Conservation (phyloP, 75 land plant species). For the Ceratopteris richardii region DNA sequence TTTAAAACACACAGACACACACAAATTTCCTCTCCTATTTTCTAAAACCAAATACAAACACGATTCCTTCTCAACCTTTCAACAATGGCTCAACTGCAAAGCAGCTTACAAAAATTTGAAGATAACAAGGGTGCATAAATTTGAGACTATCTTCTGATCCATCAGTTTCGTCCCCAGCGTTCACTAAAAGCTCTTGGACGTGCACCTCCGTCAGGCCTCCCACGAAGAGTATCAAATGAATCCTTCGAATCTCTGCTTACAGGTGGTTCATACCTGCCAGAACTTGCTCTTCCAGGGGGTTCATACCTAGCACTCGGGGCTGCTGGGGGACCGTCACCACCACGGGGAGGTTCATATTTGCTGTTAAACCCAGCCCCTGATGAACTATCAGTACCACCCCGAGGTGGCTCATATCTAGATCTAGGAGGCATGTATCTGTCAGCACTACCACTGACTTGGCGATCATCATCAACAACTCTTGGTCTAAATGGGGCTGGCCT, state of each 20-base stretch:
- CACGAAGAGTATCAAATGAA: too few species aligned
- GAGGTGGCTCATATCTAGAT: conserved; percentile 4
- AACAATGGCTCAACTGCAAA: too few species aligned
- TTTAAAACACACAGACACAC: too few species aligned
- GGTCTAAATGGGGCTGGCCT: too few species aligned
- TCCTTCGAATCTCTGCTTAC: background rate
- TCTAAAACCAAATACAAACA: too few species aligned
- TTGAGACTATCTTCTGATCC: too few species aligned
- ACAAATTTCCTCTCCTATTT: too few species aligned
- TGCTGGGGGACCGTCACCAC: background rate
- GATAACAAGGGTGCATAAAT: too few species aligned
- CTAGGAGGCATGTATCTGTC: background rate
- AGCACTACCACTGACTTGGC: background rate
- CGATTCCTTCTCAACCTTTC: too few species aligned
- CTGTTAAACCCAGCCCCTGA: background rate
- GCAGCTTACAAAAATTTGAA: too few species aligned
- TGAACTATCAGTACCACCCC: background rate
- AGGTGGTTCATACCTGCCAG: background rate
- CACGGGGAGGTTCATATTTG: background rate
- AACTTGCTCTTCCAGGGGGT: conserved; percentile 1
- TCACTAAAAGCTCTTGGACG: too few species aligned
- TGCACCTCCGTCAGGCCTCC: too few species aligned
- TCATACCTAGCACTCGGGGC: conserved; percentile 5
- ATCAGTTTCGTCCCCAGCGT: background rate
- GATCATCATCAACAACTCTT: background rate